Base-by-base conservation (phyloP, 2,329 filamentous ascomycete species). In the Fusarium multiceps region DNA sequence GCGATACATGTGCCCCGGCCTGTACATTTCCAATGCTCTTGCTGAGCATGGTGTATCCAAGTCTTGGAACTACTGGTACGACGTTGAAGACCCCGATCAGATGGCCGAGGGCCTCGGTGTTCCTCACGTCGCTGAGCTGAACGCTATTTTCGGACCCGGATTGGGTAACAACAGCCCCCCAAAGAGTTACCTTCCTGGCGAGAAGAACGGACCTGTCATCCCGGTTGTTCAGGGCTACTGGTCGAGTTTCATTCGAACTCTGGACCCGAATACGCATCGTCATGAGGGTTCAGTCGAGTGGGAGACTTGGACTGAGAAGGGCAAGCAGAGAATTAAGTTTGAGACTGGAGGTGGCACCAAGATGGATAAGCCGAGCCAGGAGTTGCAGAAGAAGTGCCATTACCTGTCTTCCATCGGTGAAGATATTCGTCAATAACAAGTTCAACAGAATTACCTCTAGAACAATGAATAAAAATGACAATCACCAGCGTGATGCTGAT, bases 41-140 rank as follows among this genome's bases (percentile, higher is more conserved):
- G 66, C 74, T 1, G 63, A 59, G 2, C 71, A 81, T 57, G 79
- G 79, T 16, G 71, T 82, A 34, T 27, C 75, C 20, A 72, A 77
- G 3, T 87, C 84, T 25, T 94, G 87, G 85, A 90, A 88, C 74
- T 94, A 94, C 76, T 87, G 87, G 43, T 93, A 89, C 80, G 86
- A 90, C 58, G 91, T 93, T 6, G 80, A 87, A 43, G 90, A 93
- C 65, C 84, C 86, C 0, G 30, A 74, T 0, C 81, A 87, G 48
- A 79, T 87, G 23, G 81, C 80, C 0, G 74, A 79, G 4, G 91
- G 91, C 2, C 75, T 84, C 2, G 92, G 92, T 0, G 90, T 92
- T 0, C 85, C 86, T 9, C 92, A 94, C 72, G 90, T 88, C 0
- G 84, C 88, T 11, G 92, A 94, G 75, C 68, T 89, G 1, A 84